These are phyloP conservation scores for Microascus cirrosus DNA, from an alignment of 2,329 filamentous ascomycete genomes.

Conservation along the genomic window DNA sequence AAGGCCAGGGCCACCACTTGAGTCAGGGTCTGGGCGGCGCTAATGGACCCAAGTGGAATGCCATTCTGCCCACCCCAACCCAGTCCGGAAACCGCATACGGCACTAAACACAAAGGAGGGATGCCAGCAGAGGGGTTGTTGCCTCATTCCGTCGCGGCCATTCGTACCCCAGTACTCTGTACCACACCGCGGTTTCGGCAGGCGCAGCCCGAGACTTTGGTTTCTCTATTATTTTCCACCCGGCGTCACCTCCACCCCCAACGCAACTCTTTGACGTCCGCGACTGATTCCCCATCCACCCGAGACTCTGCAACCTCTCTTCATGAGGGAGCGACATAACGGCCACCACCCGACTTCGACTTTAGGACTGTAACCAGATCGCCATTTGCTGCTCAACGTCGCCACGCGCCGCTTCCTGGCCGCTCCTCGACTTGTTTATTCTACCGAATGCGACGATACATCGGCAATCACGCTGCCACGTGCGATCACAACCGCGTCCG, in stretches of 20 bases:
- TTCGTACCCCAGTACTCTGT: neutral
- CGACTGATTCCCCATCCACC: neutral
- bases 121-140: neutral
- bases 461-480: neutral
- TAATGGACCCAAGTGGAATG: neutral
- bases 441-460: neutral
- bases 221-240: neutral
- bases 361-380: neutral
- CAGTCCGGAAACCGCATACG: neutral
- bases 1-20: no score
- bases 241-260: neutral
- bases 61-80: neutral
- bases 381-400: neutral
- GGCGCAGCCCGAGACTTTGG: neutral
- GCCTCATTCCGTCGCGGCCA: neutral
- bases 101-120: neutral
- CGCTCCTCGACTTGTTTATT: neutral
- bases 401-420: neutral
- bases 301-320: neutral
- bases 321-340: neutral
- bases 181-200: neutral
- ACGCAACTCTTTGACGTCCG: neutral
- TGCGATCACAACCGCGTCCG: neutral
- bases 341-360: neutral
- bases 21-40: neutral